These are phyloP conservation scores for Coix lacrymajobi DNA, from an alignment of 176 grass and related monocot genomes.

Conservation along the genomic window DNA sequence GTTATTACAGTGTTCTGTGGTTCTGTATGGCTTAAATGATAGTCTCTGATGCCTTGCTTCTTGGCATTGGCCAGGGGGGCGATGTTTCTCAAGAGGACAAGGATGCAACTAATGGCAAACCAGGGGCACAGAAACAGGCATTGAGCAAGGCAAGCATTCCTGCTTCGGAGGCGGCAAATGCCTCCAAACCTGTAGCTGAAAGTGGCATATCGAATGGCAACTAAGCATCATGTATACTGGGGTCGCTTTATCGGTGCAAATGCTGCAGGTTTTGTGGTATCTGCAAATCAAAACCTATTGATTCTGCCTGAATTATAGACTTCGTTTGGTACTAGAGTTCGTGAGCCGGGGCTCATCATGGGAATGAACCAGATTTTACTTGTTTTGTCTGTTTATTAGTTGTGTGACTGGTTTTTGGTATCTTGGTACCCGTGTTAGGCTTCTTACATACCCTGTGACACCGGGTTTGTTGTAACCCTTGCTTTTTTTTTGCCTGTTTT, in stretches of 20 bases:
- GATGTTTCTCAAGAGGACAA: constrained; percentile 51
- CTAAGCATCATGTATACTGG: constrained; percentile 36
- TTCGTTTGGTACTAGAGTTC: constrained; percentile 14
- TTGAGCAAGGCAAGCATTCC: constrained; percentile 46
- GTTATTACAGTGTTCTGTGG: not conserved
- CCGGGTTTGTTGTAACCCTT: constrained; percentile 25
- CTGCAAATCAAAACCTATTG: constrained; percentile 4
- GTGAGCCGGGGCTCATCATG: not conserved
- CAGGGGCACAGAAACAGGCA: constrained; percentile 36
- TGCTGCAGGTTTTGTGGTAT: constrained; percentile 9
- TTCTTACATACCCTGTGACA: constrained; percentile 23
- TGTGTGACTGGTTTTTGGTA: constrained; percentile 19
- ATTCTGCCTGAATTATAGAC: constrained; percentile 5
- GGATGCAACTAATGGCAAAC: constrained; percentile 30
- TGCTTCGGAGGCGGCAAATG: not conserved
- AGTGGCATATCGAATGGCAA: constrained; percentile 31
- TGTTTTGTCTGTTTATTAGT: constrained; percentile 1
- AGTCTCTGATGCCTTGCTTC: constrained; percentile 21
- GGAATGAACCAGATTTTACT: constrained; percentile 3
- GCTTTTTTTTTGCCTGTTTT: not conserved
- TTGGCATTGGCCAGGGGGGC: constrained; percentile 30
- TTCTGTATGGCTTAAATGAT: not conserved
- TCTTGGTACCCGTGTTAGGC: constrained; percentile 5
- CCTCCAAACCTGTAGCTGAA: constrained; percentile 37
- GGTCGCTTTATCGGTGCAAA: not conserved